Evolutionary conservation across 192 early-diverging fungal species (phyloP).

Genomic region (Coemansia pectinata): DNA sequence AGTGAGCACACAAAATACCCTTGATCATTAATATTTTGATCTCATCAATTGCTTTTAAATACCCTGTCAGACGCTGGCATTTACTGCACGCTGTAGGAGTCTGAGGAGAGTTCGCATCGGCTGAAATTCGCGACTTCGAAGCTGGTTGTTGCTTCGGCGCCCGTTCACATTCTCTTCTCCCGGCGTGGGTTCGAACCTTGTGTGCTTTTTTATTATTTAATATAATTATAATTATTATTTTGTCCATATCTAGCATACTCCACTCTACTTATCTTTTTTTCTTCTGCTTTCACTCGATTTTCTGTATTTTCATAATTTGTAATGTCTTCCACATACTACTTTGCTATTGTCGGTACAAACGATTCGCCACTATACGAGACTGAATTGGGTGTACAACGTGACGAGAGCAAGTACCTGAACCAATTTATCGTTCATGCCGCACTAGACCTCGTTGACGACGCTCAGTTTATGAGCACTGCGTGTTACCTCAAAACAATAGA

Average conservation of each 20-base stretch:
- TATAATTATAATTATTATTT: not conserved
- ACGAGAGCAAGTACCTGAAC: conserved; percentile 86
- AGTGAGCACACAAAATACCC: no score
- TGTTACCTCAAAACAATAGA: conserved; percentile 95
- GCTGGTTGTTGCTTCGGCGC: not conserved
- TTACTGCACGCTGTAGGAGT: no score
- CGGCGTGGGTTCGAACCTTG: not conserved
- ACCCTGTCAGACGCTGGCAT: no score
- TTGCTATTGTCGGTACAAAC: conserved; percentile 90
- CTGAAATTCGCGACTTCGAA: not conserved
- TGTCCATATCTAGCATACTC: not conserved
- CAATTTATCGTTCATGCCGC: conserved; percentile 98
- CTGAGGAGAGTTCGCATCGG: no score
- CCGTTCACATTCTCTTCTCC: not conserved
- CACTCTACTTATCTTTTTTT: not conserved
- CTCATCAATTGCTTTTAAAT: no score
- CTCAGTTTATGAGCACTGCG: conserved; percentile 82
- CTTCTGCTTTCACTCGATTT: not conserved
- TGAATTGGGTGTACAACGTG: conserved; percentile 66
- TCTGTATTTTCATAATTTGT: not conserved
- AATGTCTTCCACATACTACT: conserved; percentile 65
- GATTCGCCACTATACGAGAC: conserved; percentile 97
- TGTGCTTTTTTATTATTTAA: not conserved
- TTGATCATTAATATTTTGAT: no score
- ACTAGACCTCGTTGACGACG: conserved; percentile 95